Evolutionary conservation across 176 grass and related monocot genomes (phyloP), one percentile per base, ranked within the genome.

Genomic region (Triticum urartu): DNA sequence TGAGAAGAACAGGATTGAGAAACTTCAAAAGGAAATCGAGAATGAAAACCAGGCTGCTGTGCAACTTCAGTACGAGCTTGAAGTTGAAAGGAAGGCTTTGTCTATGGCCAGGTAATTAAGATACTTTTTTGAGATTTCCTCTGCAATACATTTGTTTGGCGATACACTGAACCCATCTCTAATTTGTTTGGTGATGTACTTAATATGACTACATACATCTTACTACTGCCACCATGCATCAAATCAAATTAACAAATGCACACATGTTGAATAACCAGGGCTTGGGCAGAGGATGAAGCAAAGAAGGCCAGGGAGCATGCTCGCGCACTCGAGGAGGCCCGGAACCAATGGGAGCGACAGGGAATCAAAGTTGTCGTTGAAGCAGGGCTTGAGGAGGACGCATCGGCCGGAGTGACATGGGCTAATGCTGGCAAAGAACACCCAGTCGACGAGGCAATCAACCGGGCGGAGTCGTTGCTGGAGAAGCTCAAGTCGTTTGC

Each of bases 251-350:
- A 9, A 74, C 34, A 81, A 40, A 13, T 54, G 2, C 3, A 7
- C 34, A 35, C 12, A 25, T 77, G n/a, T 79, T 91, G 60, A 54
- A 86, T 79, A 62, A 86, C 87, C 82, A 98, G 96, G 90, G 52
- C 90, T 79, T 98, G 96, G 96, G 96, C 96, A 85, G 96, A 98
- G 65, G 96, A 98, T 45, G 96, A 98, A 77, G 96, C 96, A 21
- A 95, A 91, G 84, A 94, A 88, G 86, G 93, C 93, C 22, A 89
- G 93, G 87, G 96, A 95, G 86, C 90, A 98, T 12, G 94, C 90
- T 3, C 88, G 71, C 39, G 86, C 92, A 9, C 88, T 98, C 20
- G 93, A 98, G 84, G 93, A 95, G 5, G 96, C 93, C 32, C 91
- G 96, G 64, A 82, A 86, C 33, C 90, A 90, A 3, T 98, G 96